Evolutionary conservation across 441 rosid species (phyloP).

Genomic region (Breynia disticha): DNA sequence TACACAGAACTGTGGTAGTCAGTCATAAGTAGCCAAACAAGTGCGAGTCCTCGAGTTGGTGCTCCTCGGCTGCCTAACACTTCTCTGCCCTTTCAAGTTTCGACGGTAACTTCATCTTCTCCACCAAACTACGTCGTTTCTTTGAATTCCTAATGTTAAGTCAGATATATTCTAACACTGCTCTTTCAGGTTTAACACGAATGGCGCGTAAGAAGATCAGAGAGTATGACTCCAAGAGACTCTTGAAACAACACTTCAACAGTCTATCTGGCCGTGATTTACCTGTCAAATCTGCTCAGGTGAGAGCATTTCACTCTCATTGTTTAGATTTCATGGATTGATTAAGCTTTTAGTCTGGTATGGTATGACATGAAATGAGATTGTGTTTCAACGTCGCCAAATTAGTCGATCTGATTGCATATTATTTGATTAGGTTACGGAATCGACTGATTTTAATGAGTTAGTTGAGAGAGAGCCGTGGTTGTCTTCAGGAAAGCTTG

Average conservation of each 20-base stretch:
- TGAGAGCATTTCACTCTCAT: conserved; percentile 9
- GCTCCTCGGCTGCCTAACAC: too few relatives aligned
- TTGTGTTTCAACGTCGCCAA: neutral
- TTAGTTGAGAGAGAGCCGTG: conserved; percentile 65
- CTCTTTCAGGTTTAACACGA: conserved; percentile 1
- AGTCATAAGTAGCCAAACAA: too few relatives aligned
- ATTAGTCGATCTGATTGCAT: neutral
- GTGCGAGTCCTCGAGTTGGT: too few relatives aligned
- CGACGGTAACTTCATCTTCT: neutral
- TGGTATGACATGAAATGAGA: neutral
- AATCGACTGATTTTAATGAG: conserved; percentile 72
- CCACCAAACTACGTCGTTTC: neutral
- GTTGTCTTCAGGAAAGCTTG: conserved; percentile 74
- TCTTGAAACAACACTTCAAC: conserved; percentile 79
- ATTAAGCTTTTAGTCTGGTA: neutral
- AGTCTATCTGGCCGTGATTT: conserved; percentile 57
- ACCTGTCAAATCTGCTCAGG: conserved; percentile 82
- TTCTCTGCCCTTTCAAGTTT: neutral
- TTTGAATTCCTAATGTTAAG: neutral
- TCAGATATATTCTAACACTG: neutral
- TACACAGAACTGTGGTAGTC: neutral
- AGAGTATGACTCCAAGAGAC: conserved; percentile 93
- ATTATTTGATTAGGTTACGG: conserved; percentile 46
- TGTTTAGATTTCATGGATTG: neutral
- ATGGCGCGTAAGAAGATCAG: conserved; percentile 99